Evolutionary conservation across 1,284 basidiomycete genomes (phyloP).

Genomic region (Rhodotorula sp.): DNA sequence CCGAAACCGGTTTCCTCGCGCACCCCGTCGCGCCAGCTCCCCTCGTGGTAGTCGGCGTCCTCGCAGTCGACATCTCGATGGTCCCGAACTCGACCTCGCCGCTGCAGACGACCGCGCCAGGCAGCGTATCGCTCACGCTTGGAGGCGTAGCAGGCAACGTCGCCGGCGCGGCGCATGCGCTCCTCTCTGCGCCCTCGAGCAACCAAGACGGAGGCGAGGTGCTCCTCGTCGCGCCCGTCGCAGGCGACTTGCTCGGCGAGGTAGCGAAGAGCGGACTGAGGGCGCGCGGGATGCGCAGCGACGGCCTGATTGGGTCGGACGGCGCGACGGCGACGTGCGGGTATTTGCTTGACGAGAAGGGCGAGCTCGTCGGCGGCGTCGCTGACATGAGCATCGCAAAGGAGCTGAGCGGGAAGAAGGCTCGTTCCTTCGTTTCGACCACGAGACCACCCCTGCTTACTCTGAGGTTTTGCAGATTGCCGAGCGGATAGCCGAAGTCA

Average conservation of each 20-base stretch:
- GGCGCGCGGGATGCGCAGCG: constrained; percentile 70
- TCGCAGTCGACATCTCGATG: constrained; percentile 80
- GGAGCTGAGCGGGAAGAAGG: constrained; percentile 57
- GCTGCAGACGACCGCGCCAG: constrained; percentile 75
- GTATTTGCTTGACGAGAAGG: constrained; percentile 71
- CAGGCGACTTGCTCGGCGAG: constrained; percentile 55
- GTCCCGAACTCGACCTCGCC: constrained; percentile 49
- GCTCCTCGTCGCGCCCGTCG: constrained; percentile 55
- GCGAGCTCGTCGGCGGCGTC: constrained; percentile 76
- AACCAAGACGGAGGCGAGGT: constrained; percentile 40
- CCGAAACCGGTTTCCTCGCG: background rate
- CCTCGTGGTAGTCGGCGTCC: constrained; percentile 69
- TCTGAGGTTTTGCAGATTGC: constrained; percentile 53
- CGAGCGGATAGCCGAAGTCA: constrained; percentile 53
- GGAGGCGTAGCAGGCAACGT: constrained; percentile 95
- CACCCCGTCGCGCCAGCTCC: background rate
- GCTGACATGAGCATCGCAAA: constrained; percentile 85
- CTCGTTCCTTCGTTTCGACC: constrained; percentile 47
- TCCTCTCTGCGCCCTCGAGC: constrained; percentile 49
- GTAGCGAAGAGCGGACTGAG: constrained; percentile 72
- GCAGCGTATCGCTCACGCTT: constrained; percentile 68
- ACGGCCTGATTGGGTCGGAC: constrained; percentile 63
- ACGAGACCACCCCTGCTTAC: background rate
- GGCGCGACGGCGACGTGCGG: constrained; percentile 74
- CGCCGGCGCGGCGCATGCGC: constrained; percentile 78